Base-by-base conservation (phyloP, 2,329 filamentous ascomycete genomes). In the Dryadomyces quercivorus region DNA sequence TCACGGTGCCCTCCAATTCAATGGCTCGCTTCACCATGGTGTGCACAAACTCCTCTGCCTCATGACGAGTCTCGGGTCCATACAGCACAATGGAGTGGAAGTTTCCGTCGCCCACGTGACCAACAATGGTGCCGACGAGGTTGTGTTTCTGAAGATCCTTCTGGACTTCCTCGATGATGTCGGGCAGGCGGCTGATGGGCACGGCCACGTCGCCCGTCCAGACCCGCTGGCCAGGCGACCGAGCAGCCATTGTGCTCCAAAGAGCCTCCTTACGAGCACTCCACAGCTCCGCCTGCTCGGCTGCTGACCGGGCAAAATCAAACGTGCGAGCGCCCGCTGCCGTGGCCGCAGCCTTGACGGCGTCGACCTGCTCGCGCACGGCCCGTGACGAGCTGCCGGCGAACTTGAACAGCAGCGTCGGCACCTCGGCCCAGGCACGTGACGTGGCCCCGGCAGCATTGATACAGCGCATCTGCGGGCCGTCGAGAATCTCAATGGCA, bases 401-500 rank as follows among this genome's bases (percentile, higher is more conserved):
- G 62, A 92, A 92, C 69, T 92, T 92, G 80, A 92, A 89, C 71
- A 92, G 90, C 7, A 92, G 74, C 0, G 87, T 91, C 0, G 88
- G 86, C 2, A 76, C 77, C 68, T 88, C 85, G 52, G 75, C 74
- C 87, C 87, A 92, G 9, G 69, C 69, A 57, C 82, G 80, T 40
- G 75, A 73, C 1, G 86, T 90, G 64, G 74, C 76, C 26, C 84
- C 84, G 1, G 82, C 80, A 31, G 77, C 72, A 69, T 84, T 83
- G 69, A 84, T 81, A 65, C 76, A 78, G 61, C 71, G 73, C 80
- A 96, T 96, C 72, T 95, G 90, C 55, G 90, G 85, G 65, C 95
- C 90, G 70, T 96, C 91, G 31, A 96, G 75, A 56, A 96, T 86
- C 71, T 96, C 91, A 46, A 96, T 82, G n/a, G 91, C 91, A 0